Base-by-base conservation (phyloP, 495 filamentous ascomycete genomes). In the Talaromyces wortmannii region DNA sequence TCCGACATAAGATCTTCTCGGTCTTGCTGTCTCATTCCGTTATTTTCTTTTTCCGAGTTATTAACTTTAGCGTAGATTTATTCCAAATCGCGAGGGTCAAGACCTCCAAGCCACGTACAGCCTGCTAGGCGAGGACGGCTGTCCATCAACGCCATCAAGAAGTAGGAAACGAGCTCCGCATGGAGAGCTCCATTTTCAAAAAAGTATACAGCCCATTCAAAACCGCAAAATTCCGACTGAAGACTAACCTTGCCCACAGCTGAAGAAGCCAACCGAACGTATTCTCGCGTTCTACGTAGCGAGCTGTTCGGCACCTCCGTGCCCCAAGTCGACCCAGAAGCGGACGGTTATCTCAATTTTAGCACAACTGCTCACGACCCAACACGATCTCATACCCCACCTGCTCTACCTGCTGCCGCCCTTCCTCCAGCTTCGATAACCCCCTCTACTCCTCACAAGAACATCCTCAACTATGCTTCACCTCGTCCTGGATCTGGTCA, bases 361-460 rank as follows among this genome's bases (percentile, higher is more conserved):
- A 73, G 71, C 30, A 78, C 77, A 23, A 81, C 80, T 33, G 72
- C 80, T 42, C 82, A 83, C 59, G 85, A 90, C 63, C 83, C 84
- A 18, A 87, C 82, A 50, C 80, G 89, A 60, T 87, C 90, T 40
- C 85, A 87, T 55, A 96, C 91, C 8, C 90, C 92, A 31, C 90
- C 94, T 6, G 83, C 77, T 33, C 85, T 85, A 62, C 64, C 78
- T 6, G 71, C 79, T 23, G 77, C 83, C 11, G 74, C 80, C 36
- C 71, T 87, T 18, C 81, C 87, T 13, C 82, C 89, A 5, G 75
- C 87, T 5, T 83, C 78, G 47, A 76, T 94, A 45, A 96, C 91
- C 4, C 94, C 95, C 0, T 92, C 91, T 5, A 97, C 94, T 7
- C 94, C 94, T 4, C 91, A 95, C 66, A 97, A 97, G 73, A 97